Base-by-base conservation (phyloP, 108 stramenopile species). In the Stephanodiscus minutulus region DNA sequence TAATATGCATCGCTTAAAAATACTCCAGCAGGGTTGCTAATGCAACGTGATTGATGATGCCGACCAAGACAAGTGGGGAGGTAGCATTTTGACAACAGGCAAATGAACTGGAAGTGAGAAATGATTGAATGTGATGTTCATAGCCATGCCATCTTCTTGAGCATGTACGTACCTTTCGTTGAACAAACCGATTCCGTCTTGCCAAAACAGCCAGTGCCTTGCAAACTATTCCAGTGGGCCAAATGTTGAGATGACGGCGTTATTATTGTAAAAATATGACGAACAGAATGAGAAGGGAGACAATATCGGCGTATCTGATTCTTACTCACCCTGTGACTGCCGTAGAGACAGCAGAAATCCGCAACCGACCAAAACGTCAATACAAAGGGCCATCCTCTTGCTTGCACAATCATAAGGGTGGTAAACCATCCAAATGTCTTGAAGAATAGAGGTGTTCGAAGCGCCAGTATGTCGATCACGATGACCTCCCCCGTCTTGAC, bases 161-260 rank as follows among this genome's bases (percentile, higher is more conserved):
- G 43, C 13, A 44, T 17, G 0, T 7, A 37, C 33, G 36, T 22
- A 60, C 59, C 68, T 59, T 12, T 65, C 61, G 48, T 66, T 86
- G 59, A 84, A 86, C 20, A 86, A 28, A 1, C 58, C 75, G 17
- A 88, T 47, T 21, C 15, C 36, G 50, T 81, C 55, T 28, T 81
- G 83, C 77, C 82, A 88, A 72, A 66, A 84, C 31, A 81, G 47
- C 88, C 83, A 87, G 77, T 86, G 86, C 22, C 66, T 63, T 9
- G 73, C 72, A 46, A 79, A 84, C 12, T 33, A 9, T n/a, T n/a
- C 13, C 22, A 41, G 48, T 24, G 12, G 53, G 17, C 5, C 18
- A 58, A 49, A 21, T 20, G 4, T 48, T 31, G 17, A 28, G 53
- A 63, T 39, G 11, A 24, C 21, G 41, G 27, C 31, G 5, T 4